Base-by-base conservation (phyloP, 306 rosid species). In the Ochetophila trinervis region DNA sequence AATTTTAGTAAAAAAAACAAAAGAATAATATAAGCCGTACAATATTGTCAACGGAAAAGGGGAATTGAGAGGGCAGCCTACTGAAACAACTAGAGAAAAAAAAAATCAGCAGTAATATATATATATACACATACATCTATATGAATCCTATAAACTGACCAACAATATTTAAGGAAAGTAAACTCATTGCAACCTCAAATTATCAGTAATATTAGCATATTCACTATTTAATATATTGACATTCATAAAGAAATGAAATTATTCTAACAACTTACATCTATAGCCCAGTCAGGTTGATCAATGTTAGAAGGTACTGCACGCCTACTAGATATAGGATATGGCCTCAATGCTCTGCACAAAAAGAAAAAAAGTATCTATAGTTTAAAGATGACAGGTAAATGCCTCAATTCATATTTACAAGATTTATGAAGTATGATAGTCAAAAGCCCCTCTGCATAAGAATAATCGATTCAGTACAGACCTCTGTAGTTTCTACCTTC, bases 281-380 rank as follows among this genome's bases (percentile, higher is more conserved):
- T 75, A 63, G 97, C 97, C 99, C 99, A 90, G 62, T 93, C 99
- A 21, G 99, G 97, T 67, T 44, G 72, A 68, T 67, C 90, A 76
- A 93, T 81, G 70, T 81, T 76, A 66, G 84, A 74, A 56, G 96
- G 98, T 65, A 93, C 81, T 35, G 54, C 8, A 35, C 81, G 84
- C 65, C 60, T 80, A 57, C 55, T 42, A 81, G 94, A 89, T 79
- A 93, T 89, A 42, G 98, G 96, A 81, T 74, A 87, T 44, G 96
- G 95, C 87, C 84, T 83, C 76, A 93, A 76, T 8, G 62, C 37
- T 85, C 98, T 92, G 79, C 73, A 70, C 53, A 51, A 68, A 27
- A 85, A 67, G 69, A 74, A 35, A n/a, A n/a, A 70, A 61, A 30
- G 35, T 9, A 80, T 60, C 53, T 61, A 47, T 47, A 13, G 35